Evolutionary conservation across 768 basidiomycete genomes (phyloP).

Genomic region (Sistotremastrum suecicum): DNA sequence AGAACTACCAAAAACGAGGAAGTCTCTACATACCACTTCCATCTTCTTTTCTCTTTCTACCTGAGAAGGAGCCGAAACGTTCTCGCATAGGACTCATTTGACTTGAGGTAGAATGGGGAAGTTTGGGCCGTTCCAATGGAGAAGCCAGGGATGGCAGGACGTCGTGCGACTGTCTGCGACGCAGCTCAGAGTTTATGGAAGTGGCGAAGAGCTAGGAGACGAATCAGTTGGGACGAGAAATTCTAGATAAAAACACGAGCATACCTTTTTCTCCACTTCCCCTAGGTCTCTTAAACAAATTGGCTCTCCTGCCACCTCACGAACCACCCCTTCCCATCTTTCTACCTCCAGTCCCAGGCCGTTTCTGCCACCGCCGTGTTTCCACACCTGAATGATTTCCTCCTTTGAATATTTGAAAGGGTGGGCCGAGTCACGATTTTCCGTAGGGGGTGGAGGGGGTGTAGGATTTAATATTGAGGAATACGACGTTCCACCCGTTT

Average conservation of each 20-base stretch:
- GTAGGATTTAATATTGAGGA: slow-evolving; percentile 53
- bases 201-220: slow-evolving; percentile 58
- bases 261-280: slow-evolving; percentile 80
- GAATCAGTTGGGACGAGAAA: slow-evolving; percentile 7
- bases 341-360: slow-evolving; percentile 77
- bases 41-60: slow-evolving; percentile 40
- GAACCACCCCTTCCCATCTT: slow-evolving; percentile 79
- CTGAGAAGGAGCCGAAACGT: slow-evolving; percentile 43
- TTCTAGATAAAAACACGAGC: slow-evolving; percentile 6
- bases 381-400: slow-evolving; percentile 72
- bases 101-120: slow-evolving; percentile 34
- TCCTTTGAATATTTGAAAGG: slow-evolving; percentile 85
- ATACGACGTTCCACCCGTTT: slow-evolving; percentile 45
- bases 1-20: neutral
- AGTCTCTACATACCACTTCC: slow-evolving; percentile 38
- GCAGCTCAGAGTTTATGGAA: slow-evolving; percentile 74
- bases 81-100: slow-evolving; percentile 46
- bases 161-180: slow-evolving; percentile 73
- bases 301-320: slow-evolving; percentile 61
- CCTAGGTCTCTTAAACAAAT: slow-evolving; percentile 64
- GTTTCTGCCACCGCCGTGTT: slow-evolving; percentile 59
- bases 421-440: slow-evolving; percentile 47
- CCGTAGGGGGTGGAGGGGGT: slow-evolving; percentile 29
- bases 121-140: slow-evolving; percentile 45
- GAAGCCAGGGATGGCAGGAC: slow-evolving; percentile 46